phyloP scores from a whole-genome alignment of 805 yeast genomes.

The Saturnispora zaruensis region DNA sequence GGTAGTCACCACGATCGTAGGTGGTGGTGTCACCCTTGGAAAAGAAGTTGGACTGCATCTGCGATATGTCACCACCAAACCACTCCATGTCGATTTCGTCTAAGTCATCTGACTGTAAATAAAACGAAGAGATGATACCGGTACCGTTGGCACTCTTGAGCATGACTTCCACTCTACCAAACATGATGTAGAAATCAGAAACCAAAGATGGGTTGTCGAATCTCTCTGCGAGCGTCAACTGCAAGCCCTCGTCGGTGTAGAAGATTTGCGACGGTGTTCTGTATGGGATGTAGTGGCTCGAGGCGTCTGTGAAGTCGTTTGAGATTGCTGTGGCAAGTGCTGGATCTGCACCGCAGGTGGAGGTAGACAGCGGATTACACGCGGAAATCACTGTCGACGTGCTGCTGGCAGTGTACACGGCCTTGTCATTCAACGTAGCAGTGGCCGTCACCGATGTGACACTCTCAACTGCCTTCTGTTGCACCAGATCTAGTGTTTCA shows the following conservation, averaged over 20 bases:
- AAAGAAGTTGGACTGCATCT: slow-evolving; percentile 73
- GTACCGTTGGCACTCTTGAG: slow-evolving; percentile 66
- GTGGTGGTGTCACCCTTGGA: slow-evolving; percentile 72
- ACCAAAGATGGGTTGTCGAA: slow-evolving; percentile 71
- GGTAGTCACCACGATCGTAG: slow-evolving; percentile 74
- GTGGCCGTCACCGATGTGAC: background rate
- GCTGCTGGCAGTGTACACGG: slow-evolving; percentile 7
- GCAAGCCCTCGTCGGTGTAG: slow-evolving; percentile 49
- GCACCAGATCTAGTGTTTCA: background rate
- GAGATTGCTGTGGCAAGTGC: slow-evolving; percentile 54
- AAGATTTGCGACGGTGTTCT: slow-evolving; percentile 38
- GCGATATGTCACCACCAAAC: slow-evolving; percentile 69
- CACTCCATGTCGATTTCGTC: slow-evolving; percentile 90
- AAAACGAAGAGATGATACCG: slow-evolving; percentile 77
- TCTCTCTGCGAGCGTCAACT: slow-evolving; percentile 49
- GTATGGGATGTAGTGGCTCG: slow-evolving; percentile 36
- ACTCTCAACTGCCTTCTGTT: background rate
- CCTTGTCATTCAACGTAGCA: background rate
- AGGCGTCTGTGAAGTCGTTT: slow-evolving; percentile 42
- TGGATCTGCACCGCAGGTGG: slow-evolving; percentile 34
- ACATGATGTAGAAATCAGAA: slow-evolving; percentile 81
- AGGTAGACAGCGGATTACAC: slow-evolving; percentile 27
- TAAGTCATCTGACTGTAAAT: slow-evolving; percentile 71
- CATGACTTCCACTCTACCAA: slow-evolving; percentile 70
- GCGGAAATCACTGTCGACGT: slow-evolving; percentile 16